Base-by-base conservation (phyloP, 805 yeast species). In the Barnettozyma vustinii region DNA sequence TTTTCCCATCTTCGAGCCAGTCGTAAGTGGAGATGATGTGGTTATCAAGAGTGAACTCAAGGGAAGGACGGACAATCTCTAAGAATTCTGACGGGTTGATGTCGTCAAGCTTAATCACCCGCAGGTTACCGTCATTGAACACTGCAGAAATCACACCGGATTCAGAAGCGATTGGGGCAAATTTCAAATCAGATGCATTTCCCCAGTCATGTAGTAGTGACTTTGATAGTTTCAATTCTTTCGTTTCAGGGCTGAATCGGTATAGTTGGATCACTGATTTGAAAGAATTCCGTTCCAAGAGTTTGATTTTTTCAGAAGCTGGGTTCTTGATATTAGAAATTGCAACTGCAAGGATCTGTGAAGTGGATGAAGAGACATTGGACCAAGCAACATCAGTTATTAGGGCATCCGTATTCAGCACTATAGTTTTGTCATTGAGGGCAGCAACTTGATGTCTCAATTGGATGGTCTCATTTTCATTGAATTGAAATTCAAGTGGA, bases 111-210 rank as follows among this genome's bases (percentile, higher is more conserved):
- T 71, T 70, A 16, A 81, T 59, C 5, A 82, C 56, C 48, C 79
- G 80, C 5, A 80, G 61, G 5, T 68, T 61, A 0, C 91, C 91
- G 60, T 81, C 84, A 37, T 77, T 77, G 52, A 79, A 78, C 0
- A 71, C 69, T 10, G 79, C 80, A 5, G 73, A 74, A n/a, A 83
- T 54, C 0, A 75, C 67, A 2, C 80, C 81, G 15, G 74, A 41
- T 2, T 54, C 44, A 60, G 76, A 70, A 47, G 56, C 44, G 64
- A 64, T 48, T 1, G 76, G 71, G 18, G 65, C 55, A 77, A 74
- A 72, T n/a, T 62, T 57, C 32, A 77, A 53, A 44, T 69, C 65
- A 41, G 69, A 56, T 2, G 74, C 63, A 7, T 71, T 74, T 2
- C 86, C 86, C 57, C 74, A 70, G 2, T 57, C 35, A 67, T 69